A percentile compares a stretch with the other conserved stretches of the same genome.
These are phyloP conservation scores for Fusarium scirpi DNA, from an alignment of 2,329 filamentous ascomycete species.

Conservation along the genomic window DNA sequence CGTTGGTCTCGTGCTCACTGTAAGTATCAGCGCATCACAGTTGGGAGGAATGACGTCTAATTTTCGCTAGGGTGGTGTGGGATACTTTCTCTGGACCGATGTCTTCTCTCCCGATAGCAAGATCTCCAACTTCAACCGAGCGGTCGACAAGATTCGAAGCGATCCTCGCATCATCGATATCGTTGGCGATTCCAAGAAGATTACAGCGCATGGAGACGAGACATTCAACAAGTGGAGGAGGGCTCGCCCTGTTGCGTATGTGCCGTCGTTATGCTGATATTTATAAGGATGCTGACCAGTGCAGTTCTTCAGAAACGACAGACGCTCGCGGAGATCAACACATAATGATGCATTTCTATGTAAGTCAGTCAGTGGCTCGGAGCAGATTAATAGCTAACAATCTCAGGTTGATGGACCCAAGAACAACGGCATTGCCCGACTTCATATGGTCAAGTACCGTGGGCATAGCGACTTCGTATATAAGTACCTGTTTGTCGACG, in stretches of 20 bases:
- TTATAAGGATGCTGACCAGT: conserved; percentile 44
- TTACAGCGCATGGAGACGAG: conserved; percentile 83
- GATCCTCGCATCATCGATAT: conserved; percentile 78
- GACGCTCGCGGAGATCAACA: conserved; percentile 84
- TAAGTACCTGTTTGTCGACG: conserved; percentile 82
- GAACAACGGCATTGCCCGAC: conserved; percentile 77
- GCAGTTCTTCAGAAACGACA: conserved; percentile 73
- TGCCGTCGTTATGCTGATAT: neutral
- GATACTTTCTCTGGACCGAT: conserved; percentile 82
- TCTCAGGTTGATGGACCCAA: conserved; percentile 79
- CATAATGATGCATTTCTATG: conserved; percentile 86
- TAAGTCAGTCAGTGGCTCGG: conserved; percentile 54
- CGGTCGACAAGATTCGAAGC: conserved; percentile 80
- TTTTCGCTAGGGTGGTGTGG: conserved; percentile 73
- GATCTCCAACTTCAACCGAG: conserved; percentile 88
- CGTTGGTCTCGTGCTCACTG: conserved; percentile 80
- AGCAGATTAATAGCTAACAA: conserved; percentile 8
- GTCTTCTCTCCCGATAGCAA: conserved; percentile 89
- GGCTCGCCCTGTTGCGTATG: conserved; percentile 70
- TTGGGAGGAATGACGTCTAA: conserved; percentile 7
- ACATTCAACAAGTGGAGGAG: conserved; percentile 85
- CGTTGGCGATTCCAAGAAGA: conserved; percentile 80
- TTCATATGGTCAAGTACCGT: conserved; percentile 80
- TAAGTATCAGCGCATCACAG: conserved; percentile 52
- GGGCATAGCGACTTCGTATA: conserved; percentile 79